Base-by-base conservation (phyloP, 164 flowering plant genomes). In the Echeveria elegans region DNA sequence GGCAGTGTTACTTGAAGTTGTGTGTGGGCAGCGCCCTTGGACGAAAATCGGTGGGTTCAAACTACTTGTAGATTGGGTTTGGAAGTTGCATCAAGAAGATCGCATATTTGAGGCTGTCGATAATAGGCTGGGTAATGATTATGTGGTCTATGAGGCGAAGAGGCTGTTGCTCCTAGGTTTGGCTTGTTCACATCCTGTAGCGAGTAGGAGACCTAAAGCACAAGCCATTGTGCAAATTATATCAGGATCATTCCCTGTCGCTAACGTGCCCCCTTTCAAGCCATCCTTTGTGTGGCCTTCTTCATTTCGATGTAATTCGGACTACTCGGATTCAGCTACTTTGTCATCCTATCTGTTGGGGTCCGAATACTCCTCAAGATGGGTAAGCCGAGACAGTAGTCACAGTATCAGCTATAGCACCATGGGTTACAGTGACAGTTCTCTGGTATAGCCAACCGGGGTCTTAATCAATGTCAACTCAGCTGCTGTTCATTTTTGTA, bases 141-240 rank as follows among this genome's bases (percentile, higher is more conserved):
- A 43, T 69, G 80, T 56, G 15, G 64, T 8, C 12, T 87, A 80
- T 1, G 85, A 90, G 69, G 90, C 88, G 0, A 69, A 70, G 45
- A 60, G 82, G 67, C 75, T 88, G 10, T 68, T 90, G 47, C 75
- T 78, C 31, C 74, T 90, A n/a, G 96, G 88, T 18, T 67, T 88
- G 59, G 92, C 92, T 0, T 90, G 94, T 66, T 86, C 82, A 0
- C 89, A 86, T 70, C 91, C 96, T 1, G 73, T 67, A 0, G 84
- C 86, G 0, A 30, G 64, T 23, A 82, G 88, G 56, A 74, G 92
- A 70, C 96, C 96, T 1, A 71, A 73, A 24, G 76, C 86, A 0
- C 77, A 76, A 63, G 68, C 50, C 1, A 78, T 89, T 1, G 36
- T 79, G 16, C 96, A 85, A 75, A 82, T 89, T 8, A 66, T 85